Base-by-base conservation (phyloP, 1,284 basidiomycete species). In the Kalmanozyma brasiliensis region DNA sequence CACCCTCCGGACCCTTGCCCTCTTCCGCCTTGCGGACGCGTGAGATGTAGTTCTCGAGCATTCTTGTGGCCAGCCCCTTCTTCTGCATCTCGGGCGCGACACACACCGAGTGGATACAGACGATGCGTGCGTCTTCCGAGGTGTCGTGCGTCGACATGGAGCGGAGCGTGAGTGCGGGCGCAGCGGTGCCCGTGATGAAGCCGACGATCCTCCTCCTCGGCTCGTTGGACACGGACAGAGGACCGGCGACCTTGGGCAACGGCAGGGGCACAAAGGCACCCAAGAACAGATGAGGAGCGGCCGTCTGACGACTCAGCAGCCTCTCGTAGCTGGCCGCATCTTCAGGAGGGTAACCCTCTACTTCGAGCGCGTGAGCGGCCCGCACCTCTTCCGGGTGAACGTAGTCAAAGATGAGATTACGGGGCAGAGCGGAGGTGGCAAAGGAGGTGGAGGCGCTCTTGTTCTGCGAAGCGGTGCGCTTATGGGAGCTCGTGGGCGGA, bases 61-160 rank as follows among this genome's bases (percentile, higher is more conserved):
- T 57, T 22, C 64, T 46, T 1, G 57, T 56, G 1, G 76, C 79
- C 1, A 80, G 22, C 3, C 79, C 78, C 32, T 73, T 70, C 11
- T 61, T 43, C 33, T 72, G 72, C 42, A 69, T 64, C 24, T 65
- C 65, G 33, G 56, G 58, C 16, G 72, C 64, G 17, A 82, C 78
- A 49, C 73, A 72, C 34, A 82, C 63, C 38, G 65, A 65, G 42
- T 79, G 77, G 17, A 82, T 74, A 52, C 80, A 82, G 30, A 82
- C 78, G 38, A 81, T 67, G 24, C 64, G 64, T 0, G 80, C 78
- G 29, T 77, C 66, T 10, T 62, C 58, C 29, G 67, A 74, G 5
- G 65, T 56, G 51, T 67, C 71, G 57, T 75, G 75, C 9, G 51
- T 68, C 26, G 73, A 74, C 60, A 81, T 73, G 57, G 74, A 63